Conservation (phyloP, 371 early-diverging fungal species). For the Paraphysoderma sedebokerense region DNA sequence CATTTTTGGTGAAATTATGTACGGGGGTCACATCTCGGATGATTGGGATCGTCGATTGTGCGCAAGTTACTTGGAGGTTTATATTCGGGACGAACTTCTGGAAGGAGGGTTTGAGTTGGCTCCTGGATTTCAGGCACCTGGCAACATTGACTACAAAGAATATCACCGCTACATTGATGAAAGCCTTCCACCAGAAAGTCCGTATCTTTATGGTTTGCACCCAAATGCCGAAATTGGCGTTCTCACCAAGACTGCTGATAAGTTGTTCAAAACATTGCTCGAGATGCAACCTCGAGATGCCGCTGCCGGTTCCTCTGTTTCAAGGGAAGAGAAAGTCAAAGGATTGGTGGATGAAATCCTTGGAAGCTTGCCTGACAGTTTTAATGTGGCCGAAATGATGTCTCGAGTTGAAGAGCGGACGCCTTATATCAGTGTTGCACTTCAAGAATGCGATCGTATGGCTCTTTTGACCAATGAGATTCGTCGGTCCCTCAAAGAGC, state of each 20-base stretch:
- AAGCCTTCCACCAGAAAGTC: constrained; percentile 32
- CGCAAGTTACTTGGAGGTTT: constrained; percentile 35
- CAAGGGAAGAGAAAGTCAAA: constrained; percentile 38
- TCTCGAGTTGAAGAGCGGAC: constrained; percentile 39
- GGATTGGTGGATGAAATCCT: constrained; percentile 32
- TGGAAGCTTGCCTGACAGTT: constrained; percentile 28
- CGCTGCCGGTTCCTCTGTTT: constrained; percentile 22
- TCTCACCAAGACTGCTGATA: constrained; percentile 36
- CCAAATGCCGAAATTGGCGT: constrained; percentile 47
- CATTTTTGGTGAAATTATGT: constrained; percentile 48
- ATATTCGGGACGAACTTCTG: constrained; percentile 32
- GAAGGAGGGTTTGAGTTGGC: constrained; percentile 37
- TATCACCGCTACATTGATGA: constrained; percentile 45
- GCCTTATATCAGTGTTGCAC: constrained; percentile 37
- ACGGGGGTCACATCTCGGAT: constrained; percentile 23
- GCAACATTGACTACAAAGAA: constrained; percentile 34
- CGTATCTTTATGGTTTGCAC: constrained; percentile 39
- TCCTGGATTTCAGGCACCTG: constrained; percentile 31
- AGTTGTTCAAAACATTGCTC: constrained; percentile 38
- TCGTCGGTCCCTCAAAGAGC: constrained; percentile 29
- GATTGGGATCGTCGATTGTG: constrained; percentile 23
- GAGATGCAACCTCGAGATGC: constrained; percentile 40
- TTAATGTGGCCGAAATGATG: constrained; percentile 36
- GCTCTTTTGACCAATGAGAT: constrained; percentile 31
- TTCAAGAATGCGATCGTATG: constrained; percentile 45